A percentile compares a stretch with the other conserved stretches of the same genome.
Evolutionary conservation across 2,329 filamentous ascomycete genomes (phyloP).

Genomic region (Tympanopsis confertula): DNA sequence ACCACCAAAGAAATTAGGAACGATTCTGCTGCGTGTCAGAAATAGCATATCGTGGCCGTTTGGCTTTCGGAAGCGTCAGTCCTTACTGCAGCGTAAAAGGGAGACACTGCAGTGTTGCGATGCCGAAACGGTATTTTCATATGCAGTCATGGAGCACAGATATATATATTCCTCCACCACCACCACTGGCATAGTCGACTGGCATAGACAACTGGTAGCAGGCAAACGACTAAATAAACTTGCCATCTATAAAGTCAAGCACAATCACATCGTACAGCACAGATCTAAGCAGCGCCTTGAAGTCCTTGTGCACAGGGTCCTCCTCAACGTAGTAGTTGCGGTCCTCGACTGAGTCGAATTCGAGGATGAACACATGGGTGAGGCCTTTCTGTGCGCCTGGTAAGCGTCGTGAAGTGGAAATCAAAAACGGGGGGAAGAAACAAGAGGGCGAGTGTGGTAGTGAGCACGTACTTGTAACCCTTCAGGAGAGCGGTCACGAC

Average conservation of each 20-base stretch:
- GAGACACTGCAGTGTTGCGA: too few relatives aligned
- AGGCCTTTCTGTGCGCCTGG: slow-evolving; percentile 36
- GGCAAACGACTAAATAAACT: background rate
- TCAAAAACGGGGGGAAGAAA: background rate
- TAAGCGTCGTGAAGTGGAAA: background rate
- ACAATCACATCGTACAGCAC: slow-evolving; percentile 42
- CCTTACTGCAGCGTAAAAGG: too few relatives aligned
- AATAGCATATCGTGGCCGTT: too few relatives aligned
- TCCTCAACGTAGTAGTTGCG: slow-evolving; percentile 55
- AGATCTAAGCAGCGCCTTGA: slow-evolving; percentile 35
- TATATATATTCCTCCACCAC: too few relatives aligned
- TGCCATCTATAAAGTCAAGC: slow-evolving; percentile 44
- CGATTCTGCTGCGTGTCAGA: too few relatives aligned
- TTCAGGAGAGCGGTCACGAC: slow-evolving; percentile 50
- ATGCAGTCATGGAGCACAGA: too few relatives aligned
- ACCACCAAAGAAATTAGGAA: too few relatives aligned
- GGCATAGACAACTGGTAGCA: too few relatives aligned
- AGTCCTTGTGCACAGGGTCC: slow-evolving; percentile 52
- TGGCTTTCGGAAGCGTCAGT: too few relatives aligned
- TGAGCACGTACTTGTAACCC: slow-evolving; percentile 35
- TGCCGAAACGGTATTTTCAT: too few relatives aligned
- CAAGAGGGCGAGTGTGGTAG: background rate
- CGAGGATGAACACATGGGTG: slow-evolving; percentile 58
- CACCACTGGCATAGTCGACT: too few relatives aligned
- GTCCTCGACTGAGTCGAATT: slow-evolving; percentile 53